A percentile compares a stretch with the other conserved stretches of the same genome.
These are phyloP conservation scores for Lichtheimia corymbifera DNA, from an alignment of 371 early-diverging fungal genomes.

Conservation along the genomic window DNA sequence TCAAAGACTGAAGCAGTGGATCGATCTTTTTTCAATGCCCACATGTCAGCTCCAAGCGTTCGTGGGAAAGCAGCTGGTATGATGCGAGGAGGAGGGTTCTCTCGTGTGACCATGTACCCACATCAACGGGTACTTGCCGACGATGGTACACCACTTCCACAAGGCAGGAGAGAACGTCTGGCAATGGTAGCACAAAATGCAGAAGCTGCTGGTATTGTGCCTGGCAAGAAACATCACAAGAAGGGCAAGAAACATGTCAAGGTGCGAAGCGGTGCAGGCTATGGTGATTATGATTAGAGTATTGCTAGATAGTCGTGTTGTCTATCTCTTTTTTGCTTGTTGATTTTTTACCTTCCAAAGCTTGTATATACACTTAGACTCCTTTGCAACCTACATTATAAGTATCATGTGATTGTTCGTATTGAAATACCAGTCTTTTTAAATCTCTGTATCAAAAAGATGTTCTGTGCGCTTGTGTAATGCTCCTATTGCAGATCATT, in stretches of 20 bases:
- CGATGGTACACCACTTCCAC: conserved; percentile 48
- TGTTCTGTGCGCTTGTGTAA: no score
- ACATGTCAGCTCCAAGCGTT: conserved; percentile 49
- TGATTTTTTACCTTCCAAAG: no score
- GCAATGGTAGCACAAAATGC: conserved; percentile 47
- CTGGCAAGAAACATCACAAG: conserved; percentile 72
- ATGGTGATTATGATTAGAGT: conserved; percentile 12
- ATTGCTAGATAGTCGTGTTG: no score
- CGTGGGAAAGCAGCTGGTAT: conserved; percentile 49
- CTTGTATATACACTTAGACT: no score
- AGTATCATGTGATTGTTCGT: no score
- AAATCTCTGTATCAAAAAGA: no score
- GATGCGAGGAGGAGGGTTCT: conserved; percentile 39
- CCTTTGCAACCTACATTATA: no score
- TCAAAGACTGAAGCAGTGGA: conserved; percentile 65
- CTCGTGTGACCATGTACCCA: conserved; percentile 63
- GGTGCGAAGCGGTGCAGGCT: conserved; percentile 68
- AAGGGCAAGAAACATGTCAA: conserved; percentile 83
- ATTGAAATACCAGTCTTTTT: no score
- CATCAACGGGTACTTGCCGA: conserved; percentile 55
- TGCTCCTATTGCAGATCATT: no score
- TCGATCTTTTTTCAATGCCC: conserved; percentile 62
- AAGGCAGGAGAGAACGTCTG: conserved; percentile 44
- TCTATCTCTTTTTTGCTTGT: no score
- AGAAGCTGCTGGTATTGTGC: conserved; percentile 25